phyloP scores from a whole-genome alignment of 176 grass and related monocot genomes.

The barley (Hordeum vulgare) region MorexV3_pseudomolecules_assembly NC_058518.1:509419229-509419728 shows the following conservation, averaged over 20 bases:
- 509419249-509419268: background rate
- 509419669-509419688: background rate
- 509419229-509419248: background rate
- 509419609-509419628: background rate
- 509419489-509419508: background rate
- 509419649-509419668: background rate
- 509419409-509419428: conserved; percentile 97
- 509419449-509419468: background rate
- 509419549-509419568: conserved; percentile 86
- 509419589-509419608: conserved; percentile 24
- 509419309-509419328: conserved; percentile 79
- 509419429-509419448: conserved; percentile 25
- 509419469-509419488: background rate
- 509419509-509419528: conserved; percentile 64
- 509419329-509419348: conserved; percentile 73
- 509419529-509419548: conserved; percentile 83
- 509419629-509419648: background rate
- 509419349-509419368: conserved; percentile 63
- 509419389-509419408: conserved; percentile 78
- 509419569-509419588: conserved; percentile 73
- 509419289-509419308: conserved; percentile 96
- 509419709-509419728: conserved; percentile 29
- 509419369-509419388: conserved; percentile 84
- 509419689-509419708: conserved; percentile 24
- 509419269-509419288: conserved; percentile 29